These are phyloP conservation scores for Xylaria cubensis DNA, from an alignment of 495 filamentous ascomycete genomes.

Conservation along the genomic window DNA sequence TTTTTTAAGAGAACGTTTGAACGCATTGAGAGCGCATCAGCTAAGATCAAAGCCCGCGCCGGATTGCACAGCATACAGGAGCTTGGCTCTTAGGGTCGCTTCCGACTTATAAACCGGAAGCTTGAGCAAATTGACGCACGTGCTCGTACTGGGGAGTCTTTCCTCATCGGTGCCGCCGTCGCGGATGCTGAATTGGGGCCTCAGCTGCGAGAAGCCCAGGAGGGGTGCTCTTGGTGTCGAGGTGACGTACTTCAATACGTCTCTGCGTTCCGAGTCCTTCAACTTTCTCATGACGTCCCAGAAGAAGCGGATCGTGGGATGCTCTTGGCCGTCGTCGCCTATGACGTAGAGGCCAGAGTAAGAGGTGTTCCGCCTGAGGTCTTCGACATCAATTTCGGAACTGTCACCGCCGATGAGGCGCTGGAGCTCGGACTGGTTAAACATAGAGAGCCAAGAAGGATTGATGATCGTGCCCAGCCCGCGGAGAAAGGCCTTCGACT, in stretches of 20 bases:
- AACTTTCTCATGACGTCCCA: conserved; percentile 88
- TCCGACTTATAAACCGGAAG: conserved; percentile 79
- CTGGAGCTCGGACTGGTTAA: conserved; percentile 94
- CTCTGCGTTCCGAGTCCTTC: conserved; percentile 74
- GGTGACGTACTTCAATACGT: conserved; percentile 95
- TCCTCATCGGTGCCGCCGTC: conserved; percentile 82
- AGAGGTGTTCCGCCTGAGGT: conserved; percentile 82
- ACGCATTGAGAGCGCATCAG: conserved; percentile 40
- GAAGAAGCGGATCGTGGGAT: conserved; percentile 83
- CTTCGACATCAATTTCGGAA: conserved; percentile 83
- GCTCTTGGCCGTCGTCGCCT: conserved; percentile 85
- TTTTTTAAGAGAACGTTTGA: not conserved
- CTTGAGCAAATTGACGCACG: conserved; percentile 95
- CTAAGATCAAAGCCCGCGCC: conserved; percentile 96
- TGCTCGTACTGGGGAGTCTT: conserved; percentile 90
- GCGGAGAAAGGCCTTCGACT: conserved; percentile 86
- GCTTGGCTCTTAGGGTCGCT: conserved; percentile 70
- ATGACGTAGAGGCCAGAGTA: conserved; percentile 89
- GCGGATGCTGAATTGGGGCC: conserved; percentile 86
- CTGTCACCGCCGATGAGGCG: conserved; percentile 87
- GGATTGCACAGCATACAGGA: conserved; percentile 89
- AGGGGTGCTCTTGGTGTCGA: conserved; percentile 91
- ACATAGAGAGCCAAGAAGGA: conserved; percentile 95
- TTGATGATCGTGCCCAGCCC: conserved; percentile 89
- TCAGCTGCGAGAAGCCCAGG: conserved; percentile 85